Conservation (phyloP, 208 protist species). For the Strigomonas galati region DNA sequence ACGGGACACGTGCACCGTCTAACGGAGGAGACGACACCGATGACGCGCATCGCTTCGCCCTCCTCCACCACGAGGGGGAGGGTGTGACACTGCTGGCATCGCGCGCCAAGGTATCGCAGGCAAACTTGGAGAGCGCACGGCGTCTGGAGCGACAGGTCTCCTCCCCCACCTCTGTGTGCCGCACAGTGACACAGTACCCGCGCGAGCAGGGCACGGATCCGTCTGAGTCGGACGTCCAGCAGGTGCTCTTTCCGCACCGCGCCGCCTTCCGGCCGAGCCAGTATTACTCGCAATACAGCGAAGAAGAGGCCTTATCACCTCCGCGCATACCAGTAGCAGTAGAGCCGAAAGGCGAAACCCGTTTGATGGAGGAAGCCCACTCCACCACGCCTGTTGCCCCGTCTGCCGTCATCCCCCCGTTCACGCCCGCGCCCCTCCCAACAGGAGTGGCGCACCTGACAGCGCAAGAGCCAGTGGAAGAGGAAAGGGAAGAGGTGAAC, state of each 20-base stretch:
- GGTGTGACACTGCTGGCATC: neutral
- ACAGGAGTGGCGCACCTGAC: neutral
- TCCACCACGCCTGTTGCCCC: neutral
- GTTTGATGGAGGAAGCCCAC: too few relatives aligned
- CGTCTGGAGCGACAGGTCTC: neutral
- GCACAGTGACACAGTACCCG: neutral
- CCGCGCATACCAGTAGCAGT: neutral
- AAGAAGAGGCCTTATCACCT: too few relatives aligned
- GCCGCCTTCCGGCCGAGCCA: too few relatives aligned
- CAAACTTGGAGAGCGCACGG: neutral
- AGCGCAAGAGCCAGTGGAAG: neutral
- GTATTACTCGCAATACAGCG: neutral
- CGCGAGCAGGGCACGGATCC: neutral
- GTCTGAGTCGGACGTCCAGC: neutral
- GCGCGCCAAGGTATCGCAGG: neutral
- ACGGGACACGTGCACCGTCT: slow-evolving; percentile 15
- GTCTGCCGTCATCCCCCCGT: too few relatives aligned
- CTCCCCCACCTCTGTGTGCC: neutral
- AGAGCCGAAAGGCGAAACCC: too few relatives aligned
- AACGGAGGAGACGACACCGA: slow-evolving; percentile 12
- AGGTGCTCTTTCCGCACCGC: neutral
- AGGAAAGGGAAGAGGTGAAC: slow-evolving; percentile 11
- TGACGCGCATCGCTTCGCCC: neutral
- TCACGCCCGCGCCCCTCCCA: neutral
- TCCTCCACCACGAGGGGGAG: neutral